A percentile compares a stretch with the other conserved stretches of the same genome.
These are phyloP conservation scores for Cladophialophora chaetospira DNA, from an alignment of 2,329 filamentous ascomycete species.

Conservation along the genomic window DNA sequence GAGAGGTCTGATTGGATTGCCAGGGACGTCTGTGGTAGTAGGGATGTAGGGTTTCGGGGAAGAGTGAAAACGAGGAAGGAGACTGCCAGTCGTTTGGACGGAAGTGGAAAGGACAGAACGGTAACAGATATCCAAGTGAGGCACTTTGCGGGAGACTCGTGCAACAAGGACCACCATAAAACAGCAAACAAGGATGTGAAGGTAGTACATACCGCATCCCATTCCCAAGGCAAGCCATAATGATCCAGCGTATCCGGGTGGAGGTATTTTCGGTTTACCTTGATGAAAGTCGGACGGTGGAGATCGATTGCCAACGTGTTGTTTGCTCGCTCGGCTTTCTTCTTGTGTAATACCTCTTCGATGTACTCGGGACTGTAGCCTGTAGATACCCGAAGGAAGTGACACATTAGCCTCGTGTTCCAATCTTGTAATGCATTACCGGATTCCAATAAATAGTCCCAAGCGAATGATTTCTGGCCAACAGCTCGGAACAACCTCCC, in stretches of 20 bases:
- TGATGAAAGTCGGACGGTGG: slow-evolving; percentile 45
- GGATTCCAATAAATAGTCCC: background rate
- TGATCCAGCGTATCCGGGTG: slow-evolving; percentile 49
- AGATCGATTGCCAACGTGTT: slow-evolving; percentile 32
- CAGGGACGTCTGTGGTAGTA: too few relatives aligned
- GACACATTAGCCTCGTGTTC: slow-evolving; percentile 16
- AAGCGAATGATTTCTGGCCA: background rate
- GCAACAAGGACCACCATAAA: slow-evolving; percentile 34
- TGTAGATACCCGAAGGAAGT: slow-evolving; percentile 29
- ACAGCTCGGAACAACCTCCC: background rate
- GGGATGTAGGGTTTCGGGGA: background rate
- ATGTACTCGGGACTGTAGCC: slow-evolving; percentile 47
- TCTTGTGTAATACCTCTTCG: slow-evolving; percentile 44
- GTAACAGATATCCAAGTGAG: background rate
- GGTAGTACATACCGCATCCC: slow-evolving; percentile 39
- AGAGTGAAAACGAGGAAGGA: too few relatives aligned
- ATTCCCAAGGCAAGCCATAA: slow-evolving; percentile 51
- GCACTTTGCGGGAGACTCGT: background rate
- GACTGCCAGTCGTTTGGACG: too few relatives aligned
- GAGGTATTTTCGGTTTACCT: slow-evolving; percentile 51
- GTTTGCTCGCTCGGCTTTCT: slow-evolving; percentile 39
- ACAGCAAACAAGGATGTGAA: background rate
- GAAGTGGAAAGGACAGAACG: too few relatives aligned
- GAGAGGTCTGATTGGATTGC: too few relatives aligned
- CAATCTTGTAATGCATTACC: slow-evolving; percentile 2